Percentiles rank a stretch among this genome's conserved stretches.
phyloP scores from a whole-genome alignment of 2,329 filamentous ascomycete genomes.

The Furcasterigmium furcatum region DNA sequence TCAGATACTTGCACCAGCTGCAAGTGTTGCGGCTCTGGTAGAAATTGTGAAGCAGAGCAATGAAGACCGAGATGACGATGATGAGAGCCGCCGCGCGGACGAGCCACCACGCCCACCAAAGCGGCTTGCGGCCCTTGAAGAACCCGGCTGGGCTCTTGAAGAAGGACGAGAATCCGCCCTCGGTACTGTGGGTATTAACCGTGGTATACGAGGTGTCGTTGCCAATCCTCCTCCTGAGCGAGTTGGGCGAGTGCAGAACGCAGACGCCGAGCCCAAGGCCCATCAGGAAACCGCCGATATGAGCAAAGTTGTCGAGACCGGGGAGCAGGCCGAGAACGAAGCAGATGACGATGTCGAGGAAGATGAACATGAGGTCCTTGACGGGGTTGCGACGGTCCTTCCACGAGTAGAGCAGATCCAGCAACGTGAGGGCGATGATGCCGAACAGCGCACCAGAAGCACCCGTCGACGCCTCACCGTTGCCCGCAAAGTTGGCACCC shows the following conservation, averaged over 20 bases:
- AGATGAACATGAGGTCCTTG: constrained; percentile 83
- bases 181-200: constrained; percentile 50
- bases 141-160: constrained; percentile 67
- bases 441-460: constrained; percentile 91
- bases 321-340: constrained; percentile 91
- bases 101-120: constrained; percentile 99
- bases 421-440: constrained; percentile 79
- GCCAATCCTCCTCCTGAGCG: constrained; percentile 71
- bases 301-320: constrained; percentile 93
- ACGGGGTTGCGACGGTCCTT: constrained; percentile 70
- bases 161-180: constrained; percentile 47
- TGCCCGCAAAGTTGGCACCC: constrained; percentile 87
- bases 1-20: constrained; percentile 92
- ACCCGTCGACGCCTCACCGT: constrained; percentile 78
- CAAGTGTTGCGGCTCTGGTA: constrained; percentile 77
- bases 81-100: constrained; percentile 76
- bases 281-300: constrained; percentile 95
- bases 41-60: constrained; percentile 86
- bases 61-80: constrained; percentile 79
- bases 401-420: constrained; percentile 95
- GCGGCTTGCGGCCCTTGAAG: constrained; percentile 86
- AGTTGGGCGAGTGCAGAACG: constrained; percentile 82
- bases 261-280: constrained; percentile 84
- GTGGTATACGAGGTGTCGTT: constrained; percentile 69
- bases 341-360: constrained; percentile 81